Evolutionary conservation across 2,329 filamentous ascomycete species (phyloP), one percentile per base, ranked within the genome.

Genomic region (Mycosphaerella sp.): DNA sequence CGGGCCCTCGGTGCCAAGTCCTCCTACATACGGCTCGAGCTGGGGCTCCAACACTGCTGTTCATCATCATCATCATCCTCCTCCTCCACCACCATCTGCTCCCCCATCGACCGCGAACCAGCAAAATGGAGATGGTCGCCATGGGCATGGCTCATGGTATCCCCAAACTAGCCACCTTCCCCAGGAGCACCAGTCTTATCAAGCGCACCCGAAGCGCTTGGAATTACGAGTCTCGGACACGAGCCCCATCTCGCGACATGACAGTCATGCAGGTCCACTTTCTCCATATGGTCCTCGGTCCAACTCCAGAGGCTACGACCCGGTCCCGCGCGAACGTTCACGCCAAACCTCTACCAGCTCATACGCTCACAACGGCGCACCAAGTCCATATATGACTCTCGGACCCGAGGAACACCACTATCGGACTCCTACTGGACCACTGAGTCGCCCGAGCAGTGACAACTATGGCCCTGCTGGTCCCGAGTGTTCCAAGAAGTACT

Each of bases 161-260:
- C 60, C 64, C 26, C 64, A 64, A 6, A 43, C 61, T 3, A 45
- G 57, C 6, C 53, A 62, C 21, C 57, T 58, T 14, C 58, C 63
- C 6, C 52, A 59, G 31, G 59, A 60, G 9, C 45, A 38, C 14
- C 43, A 47, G 14, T 23, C 58, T 4, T 64, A 64, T 53, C 56
- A 49, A 7, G 10, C 53, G 4, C 55, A 45, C 36, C 59, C 59
- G 2, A 56, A 62, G n/a, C 57, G 58, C n/a, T 31, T 66, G 2
- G 65, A 66, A 29, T 52, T 67, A n/a, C 66, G 64, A n/a, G 58
- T 65, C 17, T 45, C 64, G 44, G 62, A 67, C 29, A 62, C 66
- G 2, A 66, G 59, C 40, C 64, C 66, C 8, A 57, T 63, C 5
- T 34, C 58, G n/a, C 49, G 61, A 38, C 60, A 63, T 23, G 56